Conservation (phyloP, 257 asterid species). For the Salvia splendens region DNA sequence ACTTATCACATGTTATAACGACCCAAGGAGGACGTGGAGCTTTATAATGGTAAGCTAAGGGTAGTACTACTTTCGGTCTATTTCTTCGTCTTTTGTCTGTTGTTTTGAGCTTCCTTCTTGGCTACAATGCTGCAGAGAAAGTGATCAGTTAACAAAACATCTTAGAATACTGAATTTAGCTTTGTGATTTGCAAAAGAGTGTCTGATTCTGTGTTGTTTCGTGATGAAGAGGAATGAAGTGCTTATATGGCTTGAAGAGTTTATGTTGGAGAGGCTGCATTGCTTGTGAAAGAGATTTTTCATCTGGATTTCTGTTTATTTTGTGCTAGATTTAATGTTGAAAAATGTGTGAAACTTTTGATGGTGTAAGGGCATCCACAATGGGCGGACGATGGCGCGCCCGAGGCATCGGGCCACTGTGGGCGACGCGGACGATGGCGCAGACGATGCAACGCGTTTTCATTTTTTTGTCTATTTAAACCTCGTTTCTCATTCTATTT, state of each 20-base stretch:
- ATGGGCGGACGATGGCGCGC: no score
- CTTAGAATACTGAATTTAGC: not conserved
- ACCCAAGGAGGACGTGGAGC: slow-evolving; percentile 81
- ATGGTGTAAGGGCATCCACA: no score
- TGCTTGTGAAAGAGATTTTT: not conserved
- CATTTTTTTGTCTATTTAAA: no score
- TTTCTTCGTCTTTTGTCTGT: not conserved
- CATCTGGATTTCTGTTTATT: not conserved
- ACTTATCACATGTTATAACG: slow-evolving; percentile 91
- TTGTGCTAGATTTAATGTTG: not conserved
- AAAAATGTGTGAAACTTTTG: not conserved
- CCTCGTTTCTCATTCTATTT: no score
- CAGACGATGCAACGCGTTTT: no score
- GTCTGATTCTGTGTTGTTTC: slow-evolving; percentile 17
- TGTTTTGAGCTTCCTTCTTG: not conserved
- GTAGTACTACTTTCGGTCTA: no score
- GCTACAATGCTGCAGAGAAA: not conserved
- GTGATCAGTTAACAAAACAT: slow-evolving; percentile 1
- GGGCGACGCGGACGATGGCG: no score
- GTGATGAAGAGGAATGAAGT: slow-evolving; percentile 74
- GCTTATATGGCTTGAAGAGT: slow-evolving; percentile 84
- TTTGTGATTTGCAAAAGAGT: not conserved
- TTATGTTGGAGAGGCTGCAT: slow-evolving; percentile 50
- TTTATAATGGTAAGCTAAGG: slow-evolving; percentile 58
- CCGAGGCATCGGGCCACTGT: no score